phyloP scores from a whole-genome alignment of 768 basidiomycete genomes.

The Hypholoma fasciculare region DNA sequence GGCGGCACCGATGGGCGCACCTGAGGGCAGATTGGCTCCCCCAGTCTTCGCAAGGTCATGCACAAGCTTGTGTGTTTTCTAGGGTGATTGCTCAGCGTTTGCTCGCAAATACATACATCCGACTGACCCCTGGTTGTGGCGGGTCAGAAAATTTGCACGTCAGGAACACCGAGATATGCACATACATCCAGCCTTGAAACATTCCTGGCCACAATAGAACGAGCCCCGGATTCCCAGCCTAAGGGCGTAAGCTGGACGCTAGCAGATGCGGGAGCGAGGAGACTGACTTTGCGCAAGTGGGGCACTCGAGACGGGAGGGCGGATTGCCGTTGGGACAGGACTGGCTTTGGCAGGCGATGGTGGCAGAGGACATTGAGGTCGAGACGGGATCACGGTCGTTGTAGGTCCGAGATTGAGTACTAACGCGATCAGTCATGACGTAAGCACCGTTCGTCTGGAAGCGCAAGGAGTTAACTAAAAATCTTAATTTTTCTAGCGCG shows the following conservation, averaged over 20 bases:
- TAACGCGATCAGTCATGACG: slow-evolving; percentile 8
- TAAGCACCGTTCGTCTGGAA: slow-evolving; percentile 7
- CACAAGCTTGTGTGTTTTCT: slow-evolving; percentile 84
- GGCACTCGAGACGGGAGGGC: slow-evolving; percentile 86
- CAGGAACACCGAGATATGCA: slow-evolving; percentile 9
- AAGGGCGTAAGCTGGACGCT: slow-evolving; percentile 16
- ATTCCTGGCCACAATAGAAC: slow-evolving; percentile 93
- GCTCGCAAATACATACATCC: background rate
- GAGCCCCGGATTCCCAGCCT: slow-evolving; percentile 83
- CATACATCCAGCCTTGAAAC: slow-evolving; percentile 95
- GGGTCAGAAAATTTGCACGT: slow-evolving; percentile 12
- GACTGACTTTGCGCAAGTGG: slow-evolving; percentile 87
- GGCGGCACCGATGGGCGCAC: background rate
- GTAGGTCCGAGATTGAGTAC: slow-evolving; percentile 9
- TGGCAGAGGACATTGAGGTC: slow-evolving; percentile 20
- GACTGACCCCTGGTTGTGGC: slow-evolving; percentile 34
- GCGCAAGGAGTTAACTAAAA: slow-evolving; percentile 2
- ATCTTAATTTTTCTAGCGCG: background rate
- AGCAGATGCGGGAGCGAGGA: slow-evolving; percentile 1
- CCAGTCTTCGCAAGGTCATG: slow-evolving; percentile 59
- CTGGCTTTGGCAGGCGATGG: slow-evolving; percentile 64
- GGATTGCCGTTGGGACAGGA: slow-evolving; percentile 81
- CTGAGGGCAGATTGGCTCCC: slow-evolving; percentile 18
- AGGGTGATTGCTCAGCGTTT: slow-evolving; percentile 7
- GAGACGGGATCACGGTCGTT: slow-evolving; percentile 12